Evolutionary conservation across 2,329 filamentous ascomycete genomes (phyloP), one percentile per base, ranked within the genome.

Genomic region (Trichoderma harzianum): DNA sequence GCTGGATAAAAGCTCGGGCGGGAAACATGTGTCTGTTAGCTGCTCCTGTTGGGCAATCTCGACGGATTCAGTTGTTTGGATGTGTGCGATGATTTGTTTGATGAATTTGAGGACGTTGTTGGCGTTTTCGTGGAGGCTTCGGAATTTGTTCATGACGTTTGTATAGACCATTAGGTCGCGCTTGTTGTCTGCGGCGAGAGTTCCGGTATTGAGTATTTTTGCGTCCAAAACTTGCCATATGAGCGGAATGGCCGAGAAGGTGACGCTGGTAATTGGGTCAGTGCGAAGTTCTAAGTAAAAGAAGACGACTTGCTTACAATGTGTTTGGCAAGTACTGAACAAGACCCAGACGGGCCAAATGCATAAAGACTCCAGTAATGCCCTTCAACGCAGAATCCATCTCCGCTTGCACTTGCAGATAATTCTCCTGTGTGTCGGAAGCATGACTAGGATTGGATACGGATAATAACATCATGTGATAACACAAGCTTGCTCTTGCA

Each of bases 111-210:
- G 26, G 10, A 70, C 47, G 11, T 63, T 64, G 47, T 70, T 57
- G 47, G 68, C 68, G 24, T 70, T 63, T 64, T 70, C 51, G 47
- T 70, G 61, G 24, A 64, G 61, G 28, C 39, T 64, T 39, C 60
- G 58, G 34, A 70, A 70, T 5, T 63, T 70, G 61, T 64, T 70
- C 68, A 70, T 70, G 51, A 70, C 68, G 51, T 58, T 64, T 36
- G 61, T 70, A 60, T 70, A 70, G 32, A 70, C 68, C 61, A 63
- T 63, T 10, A 70, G 60, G 55, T 70, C 61, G 30, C 60, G 58
- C 32, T 55, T 55, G 32, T 63, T 70, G 30, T 70, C 68, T n/a
- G 68, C 60, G 30, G 61, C 68, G 43, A 43, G 58, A 6, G 47
- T 34, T 12, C 68, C 68, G 1, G 68, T 51, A 2, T 70, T 70